A percentile compares a stretch with the other conserved stretches of the same genome.
Evolutionary conservation across 2,329 filamentous ascomycete genomes (phyloP).

Genomic region (Beauveria sp.): DNA sequence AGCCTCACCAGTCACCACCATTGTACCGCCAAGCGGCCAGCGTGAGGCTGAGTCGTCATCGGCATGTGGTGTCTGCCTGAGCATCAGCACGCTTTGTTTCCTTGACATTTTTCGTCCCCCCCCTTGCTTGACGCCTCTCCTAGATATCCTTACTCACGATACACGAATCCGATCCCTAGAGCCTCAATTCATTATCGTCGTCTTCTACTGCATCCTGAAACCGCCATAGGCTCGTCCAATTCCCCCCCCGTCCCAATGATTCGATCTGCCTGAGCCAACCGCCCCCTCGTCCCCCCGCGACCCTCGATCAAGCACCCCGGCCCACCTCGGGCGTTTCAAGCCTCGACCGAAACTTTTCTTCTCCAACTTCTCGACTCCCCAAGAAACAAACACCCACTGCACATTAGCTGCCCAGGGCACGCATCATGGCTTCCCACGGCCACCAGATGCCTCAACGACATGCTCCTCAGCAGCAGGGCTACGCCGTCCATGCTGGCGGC

Average conservation of each 20-base stretch:
- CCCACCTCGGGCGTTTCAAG: conserved; percentile 4
- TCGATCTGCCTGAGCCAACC: background rate
- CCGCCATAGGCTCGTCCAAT: background rate
- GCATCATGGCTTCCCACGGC: conserved; percentile 29
- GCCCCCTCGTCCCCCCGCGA: background rate
- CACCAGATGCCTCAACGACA: conserved; percentile 32
- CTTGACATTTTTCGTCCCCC: background rate
- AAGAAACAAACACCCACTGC: background rate
- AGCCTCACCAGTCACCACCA: background rate
- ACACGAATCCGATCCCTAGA: background rate
- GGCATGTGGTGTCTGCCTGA: background rate
- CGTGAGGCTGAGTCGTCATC: conserved; percentile 10
- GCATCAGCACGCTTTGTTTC: background rate
- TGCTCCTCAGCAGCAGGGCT: conserved; percentile 5
- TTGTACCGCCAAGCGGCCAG: background rate
- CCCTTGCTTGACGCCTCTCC: background rate
- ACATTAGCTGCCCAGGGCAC: background rate
- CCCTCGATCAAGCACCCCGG: background rate
- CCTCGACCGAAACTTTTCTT: background rate
- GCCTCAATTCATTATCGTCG: background rate
- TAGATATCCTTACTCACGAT: background rate
- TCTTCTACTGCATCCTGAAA: background rate
- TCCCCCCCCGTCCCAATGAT: background rate
- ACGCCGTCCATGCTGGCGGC: conserved; percentile 2
- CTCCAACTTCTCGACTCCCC: too few relatives aligned